These are phyloP conservation scores for Chionographis japonica DNA, from an alignment of 106 monocot genomes.

Conservation along the genomic window DNA sequence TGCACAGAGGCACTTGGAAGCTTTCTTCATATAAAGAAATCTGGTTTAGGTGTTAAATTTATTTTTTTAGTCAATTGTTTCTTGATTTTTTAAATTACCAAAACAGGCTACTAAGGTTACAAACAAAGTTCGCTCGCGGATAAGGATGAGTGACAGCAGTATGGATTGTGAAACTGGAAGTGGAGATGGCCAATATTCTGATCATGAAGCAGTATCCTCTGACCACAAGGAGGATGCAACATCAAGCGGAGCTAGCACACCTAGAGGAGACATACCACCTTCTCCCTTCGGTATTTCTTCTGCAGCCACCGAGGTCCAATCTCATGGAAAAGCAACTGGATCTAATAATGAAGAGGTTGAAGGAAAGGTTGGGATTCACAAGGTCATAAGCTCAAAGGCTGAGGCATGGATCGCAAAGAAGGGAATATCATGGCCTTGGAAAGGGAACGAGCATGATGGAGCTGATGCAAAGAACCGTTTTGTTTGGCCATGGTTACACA, in stretches of 20 bases:
- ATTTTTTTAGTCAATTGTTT: conserved; percentile 12
- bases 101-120: conserved; percentile 78
- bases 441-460: conserved; percentile 59
- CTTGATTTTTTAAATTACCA: conserved; percentile 24
- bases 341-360: conserved; percentile 39
- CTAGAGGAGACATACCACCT: conserved; percentile 45
- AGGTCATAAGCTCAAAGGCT: conserved; percentile 76
- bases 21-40: conserved; percentile 1
- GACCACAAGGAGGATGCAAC: conserved; percentile 70
- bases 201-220: conserved; percentile 23
- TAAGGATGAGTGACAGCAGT: conserved; percentile 42
- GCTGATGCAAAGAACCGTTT: conserved; percentile 50
- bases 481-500: conserved; percentile 74
- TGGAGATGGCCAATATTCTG: conserved; percentile 51
- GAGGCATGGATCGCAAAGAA: conserved; percentile 84
- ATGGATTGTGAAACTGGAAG: conserved; percentile 43
- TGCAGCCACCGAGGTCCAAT: conserved; percentile 24
- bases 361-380: conserved; percentile 61
- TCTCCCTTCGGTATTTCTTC: conserved; percentile 38
- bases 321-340: conserved; percentile 32
- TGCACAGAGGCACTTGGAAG: background rate
- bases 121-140: conserved; percentile 80
- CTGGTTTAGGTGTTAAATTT: conserved; percentile 3
- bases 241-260: conserved; percentile 74
- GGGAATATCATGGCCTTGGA: conserved; percentile 82